Base-by-base conservation (phyloP, 352 stramenopile species). In the Pythium sp. region DNA sequence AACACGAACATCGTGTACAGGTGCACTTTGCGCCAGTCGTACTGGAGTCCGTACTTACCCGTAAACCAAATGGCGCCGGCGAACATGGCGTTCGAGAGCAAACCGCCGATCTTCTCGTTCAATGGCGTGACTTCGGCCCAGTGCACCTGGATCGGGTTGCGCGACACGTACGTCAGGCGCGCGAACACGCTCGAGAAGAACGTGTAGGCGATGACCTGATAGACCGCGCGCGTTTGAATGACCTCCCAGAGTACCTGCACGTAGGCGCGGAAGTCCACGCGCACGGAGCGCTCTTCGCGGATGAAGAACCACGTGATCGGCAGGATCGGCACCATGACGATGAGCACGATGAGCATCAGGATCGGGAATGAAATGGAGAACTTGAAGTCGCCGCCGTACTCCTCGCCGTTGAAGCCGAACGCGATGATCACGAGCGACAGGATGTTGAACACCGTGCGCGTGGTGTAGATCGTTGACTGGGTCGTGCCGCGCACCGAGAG, bases 11-110 rank as follows among this genome's bases (percentile, higher is more conserved):
- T 77, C 2, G 77, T 78, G 38, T 77, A 65, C 0, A 74, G 55
- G 1, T 69, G 71, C 47, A 78, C 80, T 22, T 54, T 65, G 8
- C 82, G 77, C 82, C 82, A 91, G 67, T 88, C 78, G 71, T 77
- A 87, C 20, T 91, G 71, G 14, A 82, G 74, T 18, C 81, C 81
- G 58, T 81, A 89, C 53, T 80, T 88, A 26, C 77, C 76, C 2
- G 77, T 75, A 34, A 82, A 71, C 70, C 73, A 84, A n/a, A 90
- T 74, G 1, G 77, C 70, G 1, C 57, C 32, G 1, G 53, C 47
- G n/a, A 74, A 76, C 7, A 79, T n/a, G 12, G 51, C 64, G 20
- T 74, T 82, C 18, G 26, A 72, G 11, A 80, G 69, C 24, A 88
- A 69, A 7, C 58, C 64, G 6, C 64, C 59, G 28, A 86, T 64